Evolutionary conservation across 371 early-diverging fungal genomes (phyloP), one percentile per base, ranked within the genome.

Genomic region (Lichtheimia ornata): DNA sequence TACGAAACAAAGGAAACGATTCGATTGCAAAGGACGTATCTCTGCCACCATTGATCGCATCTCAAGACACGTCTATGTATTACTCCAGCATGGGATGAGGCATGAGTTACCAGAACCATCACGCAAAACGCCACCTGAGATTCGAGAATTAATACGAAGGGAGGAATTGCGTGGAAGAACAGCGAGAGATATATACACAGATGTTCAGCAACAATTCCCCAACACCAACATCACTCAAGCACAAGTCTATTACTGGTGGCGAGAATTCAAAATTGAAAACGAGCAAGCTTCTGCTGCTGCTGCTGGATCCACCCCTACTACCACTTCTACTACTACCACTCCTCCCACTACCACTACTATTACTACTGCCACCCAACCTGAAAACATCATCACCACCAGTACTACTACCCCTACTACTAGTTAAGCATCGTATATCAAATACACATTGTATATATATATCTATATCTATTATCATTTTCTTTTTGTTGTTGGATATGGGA

Each of bases 211-310:
- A 22, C 57, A 47, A 15, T 56, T 44, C 27, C 57, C 57, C 9
- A 17, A 56, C 44, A 14, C 25, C 14, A 60, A 60, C 41, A 43
- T 60, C 15, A 53, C 60, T n/a, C 27, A n/a, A n/a, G 60, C 60
- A 12, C 60, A 60, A 44, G 45, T 28, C 7, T 60, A 60, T 53
- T 60, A 60, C 28, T 60, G 60, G 60, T 60, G 60, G 60, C 20
- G 52, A 52, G 53, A 60, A 53, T 56, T 45, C 45, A 56, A 47
- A 24, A 42, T 40, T n/a, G 57, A 54, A 17, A 35, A 11, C 2
- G 35, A 35, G 9, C 35, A 35, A 35, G 35, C 35, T 30, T 4
- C 1, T 30, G 30, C 30, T 7, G 7, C 30, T 30, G 7, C 30
- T n/a, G n/a, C n/a, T n/a, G n/a, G n/a, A n/a, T n/a, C 35, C 11